These are phyloP conservation scores for Fusarium marasasianum DNA, from an alignment of 2,329 filamentous ascomycete genomes.

Conservation along the genomic window DNA sequence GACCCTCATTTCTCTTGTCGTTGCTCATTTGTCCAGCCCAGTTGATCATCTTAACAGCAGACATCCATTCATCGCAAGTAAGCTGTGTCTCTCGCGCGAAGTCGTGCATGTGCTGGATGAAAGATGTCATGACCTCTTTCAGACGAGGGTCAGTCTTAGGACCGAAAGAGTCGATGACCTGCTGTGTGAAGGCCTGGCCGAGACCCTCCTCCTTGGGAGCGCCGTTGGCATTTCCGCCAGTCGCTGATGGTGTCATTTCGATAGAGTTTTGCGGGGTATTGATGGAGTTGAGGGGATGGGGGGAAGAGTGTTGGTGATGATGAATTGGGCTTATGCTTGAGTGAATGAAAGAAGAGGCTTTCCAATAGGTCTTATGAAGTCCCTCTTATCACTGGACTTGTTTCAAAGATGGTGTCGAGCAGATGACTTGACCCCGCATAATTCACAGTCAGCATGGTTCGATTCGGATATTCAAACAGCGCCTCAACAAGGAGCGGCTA, in stretches of 20 bases:
- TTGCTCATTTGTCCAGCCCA: slow-evolving; percentile 75
- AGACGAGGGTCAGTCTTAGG: slow-evolving; percentile 75
- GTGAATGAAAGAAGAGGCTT: background rate
- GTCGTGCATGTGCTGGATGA: slow-evolving; percentile 82
- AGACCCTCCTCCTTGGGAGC: slow-evolving; percentile 38
- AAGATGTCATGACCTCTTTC: slow-evolving; percentile 71
- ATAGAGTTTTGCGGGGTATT: background rate
- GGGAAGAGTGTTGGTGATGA: background rate
- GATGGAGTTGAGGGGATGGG: background rate
- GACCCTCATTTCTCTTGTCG: slow-evolving; percentile 76
- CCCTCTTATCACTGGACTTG: background rate
- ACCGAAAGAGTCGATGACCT: slow-evolving; percentile 78
- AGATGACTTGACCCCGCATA: slow-evolving; percentile 30
- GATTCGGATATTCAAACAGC: slow-evolving; percentile 18
- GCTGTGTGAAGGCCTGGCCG: slow-evolving; percentile 70
- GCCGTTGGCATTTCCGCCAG: slow-evolving; percentile 54
- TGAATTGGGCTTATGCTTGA: background rate
- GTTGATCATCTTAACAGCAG: slow-evolving; percentile 68
- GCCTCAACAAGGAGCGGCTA: slow-evolving; percentile 21
- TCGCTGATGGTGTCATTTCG: slow-evolving; percentile 47
- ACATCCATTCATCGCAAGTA: slow-evolving; percentile 82
- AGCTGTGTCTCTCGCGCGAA: slow-evolving; percentile 83
- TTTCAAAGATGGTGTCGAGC: slow-evolving; percentile 4
- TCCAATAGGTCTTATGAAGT: slow-evolving; percentile 2
- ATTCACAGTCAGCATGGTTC: slow-evolving; percentile 16